Evolutionary conservation across 2,329 filamentous ascomycete genomes (phyloP).

Genomic region (Cytospora mali): DNA sequence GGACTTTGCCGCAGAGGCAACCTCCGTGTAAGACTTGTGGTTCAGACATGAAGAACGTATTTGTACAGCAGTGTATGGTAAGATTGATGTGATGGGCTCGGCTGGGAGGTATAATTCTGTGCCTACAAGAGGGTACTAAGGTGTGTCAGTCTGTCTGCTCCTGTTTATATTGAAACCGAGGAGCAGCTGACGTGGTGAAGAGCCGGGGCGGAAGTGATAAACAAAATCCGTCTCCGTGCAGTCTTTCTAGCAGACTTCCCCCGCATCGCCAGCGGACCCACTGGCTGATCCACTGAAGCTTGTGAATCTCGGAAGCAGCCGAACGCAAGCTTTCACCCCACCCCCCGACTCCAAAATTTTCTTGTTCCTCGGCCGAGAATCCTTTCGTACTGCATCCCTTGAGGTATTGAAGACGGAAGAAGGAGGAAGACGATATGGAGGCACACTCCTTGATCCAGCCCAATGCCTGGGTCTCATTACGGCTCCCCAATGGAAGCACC

Average conservation of each 20-base stretch:
- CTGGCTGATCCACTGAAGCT: not conserved
- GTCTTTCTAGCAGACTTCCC: too few species aligned
- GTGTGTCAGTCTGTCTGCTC: too few species aligned
- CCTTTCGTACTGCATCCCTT: not conserved
- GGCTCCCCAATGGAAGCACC: slow-evolving; percentile 60
- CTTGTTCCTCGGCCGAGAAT: not conserved
- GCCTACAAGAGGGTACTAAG: too few species aligned
- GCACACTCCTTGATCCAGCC: slow-evolving; percentile 55
- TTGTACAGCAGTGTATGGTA: not conserved
- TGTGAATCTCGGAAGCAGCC: slow-evolving; percentile 12
- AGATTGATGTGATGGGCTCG: not conserved
- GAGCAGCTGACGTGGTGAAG: too few species aligned
- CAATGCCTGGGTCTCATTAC: slow-evolving; percentile 62
- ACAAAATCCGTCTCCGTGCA: too few species aligned
- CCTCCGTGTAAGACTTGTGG: slow-evolving; percentile 9
- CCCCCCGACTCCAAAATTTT: slow-evolving; percentile 22
- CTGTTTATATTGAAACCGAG: too few species aligned
- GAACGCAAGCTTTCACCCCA: slow-evolving; percentile 3
- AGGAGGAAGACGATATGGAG: slow-evolving; percentile 19
- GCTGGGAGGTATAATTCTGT: not conserved
- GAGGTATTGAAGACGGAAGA: not conserved
- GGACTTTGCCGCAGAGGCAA: slow-evolving; percentile 21
- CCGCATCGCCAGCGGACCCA: not conserved
- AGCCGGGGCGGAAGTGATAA: too few species aligned
- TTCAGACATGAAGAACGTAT: slow-evolving; percentile 1